Evolutionary conservation across 768 basidiomycete species (phyloP), one percentile per base, ranked within the genome.

Genomic region (Leccinum obscurum): DNA sequence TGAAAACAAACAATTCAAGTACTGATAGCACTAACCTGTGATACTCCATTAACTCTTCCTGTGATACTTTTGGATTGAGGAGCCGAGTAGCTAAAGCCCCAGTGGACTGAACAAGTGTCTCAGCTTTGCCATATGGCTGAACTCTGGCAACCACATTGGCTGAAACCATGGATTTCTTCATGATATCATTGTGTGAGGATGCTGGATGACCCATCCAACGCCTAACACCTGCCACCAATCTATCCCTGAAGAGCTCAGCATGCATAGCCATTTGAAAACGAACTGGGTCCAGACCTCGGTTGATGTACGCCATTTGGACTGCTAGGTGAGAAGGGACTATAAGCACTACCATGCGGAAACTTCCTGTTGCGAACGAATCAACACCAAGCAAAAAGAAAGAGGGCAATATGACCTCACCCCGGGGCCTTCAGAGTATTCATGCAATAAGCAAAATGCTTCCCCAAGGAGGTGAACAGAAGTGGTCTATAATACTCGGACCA

Each of bases 401-500:
- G 11, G 7, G 54, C 0, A 15, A 44, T 22, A 17, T 26, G 22
- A 28, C 54, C 87, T 55, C 64, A 90, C 92, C 90, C 91, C 32
- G 90, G 90, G 2, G 93, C 78, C 70, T 91, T 92, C 53, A 90
- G 73, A 4, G 92, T 93, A 62, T 93, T 93, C 89, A 95, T 94
- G n/a, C 87, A 89, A 76, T 88, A 95, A 11, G 90, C 92, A 75
- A 95, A 95, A 69, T 94, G 93, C 69, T 93, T 91, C 17, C 88
- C 89, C 55, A 95, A 75, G 5, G 88, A 87, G 0, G 94, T 95
- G 75, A 93, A 93, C 54, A 93, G 70, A 57, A 87, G 72, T 10
- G 94, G 93, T 6, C 92, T 80, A 67, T 96, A 96, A 75, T 95
- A 95, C 70, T 93, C 91, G 2, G 87, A 81, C 93, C 92, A 95